Base-by-base conservation (phyloP, 495 filamentous ascomycete species). In the Xylaria sp. region DNA sequence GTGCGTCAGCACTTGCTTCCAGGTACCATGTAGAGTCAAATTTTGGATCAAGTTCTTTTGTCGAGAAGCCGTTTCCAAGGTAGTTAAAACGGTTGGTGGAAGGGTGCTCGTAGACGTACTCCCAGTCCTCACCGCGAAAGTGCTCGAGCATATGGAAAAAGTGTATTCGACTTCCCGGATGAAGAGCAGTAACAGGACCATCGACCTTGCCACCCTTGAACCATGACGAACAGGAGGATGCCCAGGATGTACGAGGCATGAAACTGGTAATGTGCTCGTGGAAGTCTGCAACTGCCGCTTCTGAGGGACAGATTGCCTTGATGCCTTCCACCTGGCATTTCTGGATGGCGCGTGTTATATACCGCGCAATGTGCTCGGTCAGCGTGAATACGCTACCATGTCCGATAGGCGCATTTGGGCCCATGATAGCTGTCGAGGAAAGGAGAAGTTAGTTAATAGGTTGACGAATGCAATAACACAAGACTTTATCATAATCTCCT, bases 81-180 rank as follows among this genome's bases (percentile, higher is more conserved):
- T 83, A 87, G 43, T 43, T 35, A 53, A 85, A 86, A 48, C 84
- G 70, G 37, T 86, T 85, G 9, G 70, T 43, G n/a, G 62, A 75
- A 15, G 61, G 67, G 29, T 70, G 68, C 19, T 81, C 79, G 48
- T 85, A 85, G 0, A 76, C 77, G 63, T 80, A 86, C 21, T 84
- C 83, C 74, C 77, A 88, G 73, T 88, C 85, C 78, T 88, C 86
- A 50, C 79, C 82, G 5, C 85, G 76, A 62, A 85, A 82, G 11
- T 73, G 64, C 59, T 80, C 76, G 37, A 88, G 78, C 84, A 85
- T 85, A 33, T 87, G 80, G 74, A 87, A 85, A 71, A 83, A 87
- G 65, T 88, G 86, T 11, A 85, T 78, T 8, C 85, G 80, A 67
- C 81, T 84, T 15, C 86, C 86, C 0, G 86, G 85, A 63, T 85